Evolutionary conservation across 2,329 filamentous ascomycete species (phyloP).

Genomic region (Pseudofabraea citricarpa): DNA sequence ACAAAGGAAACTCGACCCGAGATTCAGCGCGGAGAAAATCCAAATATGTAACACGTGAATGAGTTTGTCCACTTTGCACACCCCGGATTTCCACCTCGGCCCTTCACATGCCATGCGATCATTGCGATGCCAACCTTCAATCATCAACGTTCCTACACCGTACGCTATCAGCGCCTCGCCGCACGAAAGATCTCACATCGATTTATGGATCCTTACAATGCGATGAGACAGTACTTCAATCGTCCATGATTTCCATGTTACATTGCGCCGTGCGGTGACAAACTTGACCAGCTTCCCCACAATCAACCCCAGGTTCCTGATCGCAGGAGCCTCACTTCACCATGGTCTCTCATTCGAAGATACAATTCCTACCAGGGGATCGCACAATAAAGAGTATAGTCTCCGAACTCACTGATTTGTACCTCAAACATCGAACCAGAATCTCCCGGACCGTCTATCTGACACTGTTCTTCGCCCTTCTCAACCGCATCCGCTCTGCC

Average conservation of each 20-base stretch:
- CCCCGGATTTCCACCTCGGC: not conserved
- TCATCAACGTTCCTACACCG: too few relatives aligned
- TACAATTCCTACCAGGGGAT: constrained; percentile 60
- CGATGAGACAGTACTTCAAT: too few relatives aligned
- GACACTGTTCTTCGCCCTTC: constrained; percentile 72
- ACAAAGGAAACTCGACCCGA: too few relatives aligned
- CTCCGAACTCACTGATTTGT: constrained; percentile 63
- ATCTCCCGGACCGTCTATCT: constrained; percentile 84
- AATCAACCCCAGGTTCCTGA: not conserved
- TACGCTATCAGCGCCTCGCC: too few relatives aligned
- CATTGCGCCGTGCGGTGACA: not conserved
- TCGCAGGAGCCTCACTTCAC: constrained; percentile 1
- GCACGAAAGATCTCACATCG: too few relatives aligned
- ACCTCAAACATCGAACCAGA: constrained; percentile 72
- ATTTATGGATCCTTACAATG: too few relatives aligned
- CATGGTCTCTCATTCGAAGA: constrained; percentile 78
- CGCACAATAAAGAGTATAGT: constrained; percentile 62
- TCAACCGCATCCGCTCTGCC: constrained; percentile 85
- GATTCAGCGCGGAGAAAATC: too few relatives aligned
- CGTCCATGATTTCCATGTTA: not conserved
- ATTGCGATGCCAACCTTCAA: too few relatives aligned
- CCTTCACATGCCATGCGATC: not conserved
- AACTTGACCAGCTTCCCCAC: constrained; percentile 2
- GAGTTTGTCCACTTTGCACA: too few relatives aligned
- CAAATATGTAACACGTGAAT: too few relatives aligned